A percentile compares a stretch with the other conserved stretches of the same genome.
These are phyloP conservation scores for Scutellaria baicalensis DNA, from an alignment of 257 asterid genomes.

Conservation along the genomic window DNA sequence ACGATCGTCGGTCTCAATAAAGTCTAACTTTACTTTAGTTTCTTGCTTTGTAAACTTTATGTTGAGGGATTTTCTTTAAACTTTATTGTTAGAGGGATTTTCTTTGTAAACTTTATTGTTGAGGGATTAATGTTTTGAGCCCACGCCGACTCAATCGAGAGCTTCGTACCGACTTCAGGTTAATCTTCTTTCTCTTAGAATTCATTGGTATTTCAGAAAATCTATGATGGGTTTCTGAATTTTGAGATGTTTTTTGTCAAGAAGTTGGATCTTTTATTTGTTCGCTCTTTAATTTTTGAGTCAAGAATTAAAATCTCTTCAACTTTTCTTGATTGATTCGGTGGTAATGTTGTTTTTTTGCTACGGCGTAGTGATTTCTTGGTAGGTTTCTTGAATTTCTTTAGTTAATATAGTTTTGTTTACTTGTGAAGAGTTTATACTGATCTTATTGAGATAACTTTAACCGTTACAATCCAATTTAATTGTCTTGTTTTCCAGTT, in stretches of 20 bases:
- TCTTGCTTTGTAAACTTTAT: too few relatives aligned
- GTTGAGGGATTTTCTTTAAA: too few relatives aligned
- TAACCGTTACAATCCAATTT: neutral
- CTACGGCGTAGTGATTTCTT: neutral
- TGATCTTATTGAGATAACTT: neutral
- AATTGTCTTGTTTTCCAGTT: too few relatives aligned
- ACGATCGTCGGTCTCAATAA: too few relatives aligned
- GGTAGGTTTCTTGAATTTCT: conserved; percentile 3
- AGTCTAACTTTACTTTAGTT: too few relatives aligned
- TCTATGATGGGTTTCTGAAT: conserved; percentile 3
- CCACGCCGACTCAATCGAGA: neutral
- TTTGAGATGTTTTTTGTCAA: neutral
- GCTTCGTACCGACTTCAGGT: conserved; percentile 20
- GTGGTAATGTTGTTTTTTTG: neutral
- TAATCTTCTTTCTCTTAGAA: neutral
- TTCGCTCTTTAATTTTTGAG: neutral
- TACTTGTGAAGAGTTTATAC: neutral
- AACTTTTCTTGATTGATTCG: neutral
- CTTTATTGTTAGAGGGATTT: too few relatives aligned
- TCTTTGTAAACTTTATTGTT: neutral
- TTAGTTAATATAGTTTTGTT: neutral
- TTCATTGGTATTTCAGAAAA: neutral
- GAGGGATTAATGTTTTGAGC: neutral
- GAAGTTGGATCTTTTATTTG: conserved; percentile 5
- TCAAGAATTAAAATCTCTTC: neutral